Conservation (phyloP, 2,329 filamentous ascomycete species). For the Neonectria magnoliae region DNA sequence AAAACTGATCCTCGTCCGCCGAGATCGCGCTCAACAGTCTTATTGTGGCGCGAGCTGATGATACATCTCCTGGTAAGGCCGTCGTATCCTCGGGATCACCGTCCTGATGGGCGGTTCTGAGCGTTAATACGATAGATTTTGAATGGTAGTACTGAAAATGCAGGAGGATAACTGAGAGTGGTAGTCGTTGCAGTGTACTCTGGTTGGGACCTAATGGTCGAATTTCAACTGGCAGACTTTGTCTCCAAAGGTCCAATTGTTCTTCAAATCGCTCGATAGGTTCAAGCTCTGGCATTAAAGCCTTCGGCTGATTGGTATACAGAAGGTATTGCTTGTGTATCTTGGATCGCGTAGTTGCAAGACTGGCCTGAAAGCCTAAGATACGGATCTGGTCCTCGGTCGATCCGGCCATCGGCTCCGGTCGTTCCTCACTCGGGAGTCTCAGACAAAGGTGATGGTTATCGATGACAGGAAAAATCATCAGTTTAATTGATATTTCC, state of each 20-base stretch:
- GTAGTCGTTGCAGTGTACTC: background rate
- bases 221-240: background rate
- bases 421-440: background rate
- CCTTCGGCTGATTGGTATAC: background rate
- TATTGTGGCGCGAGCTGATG: background rate
- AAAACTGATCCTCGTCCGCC: background rate
- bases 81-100: background rate
- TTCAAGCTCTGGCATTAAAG: background rate
- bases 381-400: background rate
- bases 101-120: background rate
- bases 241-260: background rate
- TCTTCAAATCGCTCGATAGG: background rate
- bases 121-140: background rate
- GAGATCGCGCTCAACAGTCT: background rate
- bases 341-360: background rate
- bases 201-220: background rate
- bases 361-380: background rate
- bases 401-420: background rate
- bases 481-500: background rate
- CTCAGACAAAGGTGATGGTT: background rate
- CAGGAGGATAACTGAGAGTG: background rate
- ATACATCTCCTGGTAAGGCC: background rate
- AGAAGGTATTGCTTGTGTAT: background rate
- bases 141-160: background rate
- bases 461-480: background rate